phyloP scores from a whole-genome alignment of 305 asterid genomes.

The Solanum hybrid region DNA sequence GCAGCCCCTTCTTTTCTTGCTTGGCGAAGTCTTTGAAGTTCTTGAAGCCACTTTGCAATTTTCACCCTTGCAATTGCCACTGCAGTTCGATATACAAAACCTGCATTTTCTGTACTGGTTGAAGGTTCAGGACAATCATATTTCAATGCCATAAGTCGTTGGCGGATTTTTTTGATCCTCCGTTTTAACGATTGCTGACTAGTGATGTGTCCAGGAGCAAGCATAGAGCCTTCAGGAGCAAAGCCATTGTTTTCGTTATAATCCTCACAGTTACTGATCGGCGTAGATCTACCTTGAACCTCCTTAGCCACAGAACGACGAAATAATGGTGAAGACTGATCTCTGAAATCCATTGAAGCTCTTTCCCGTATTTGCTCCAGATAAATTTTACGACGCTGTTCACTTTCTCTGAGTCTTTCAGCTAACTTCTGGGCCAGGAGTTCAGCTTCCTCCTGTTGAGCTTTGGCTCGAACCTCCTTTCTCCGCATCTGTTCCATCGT shows the following conservation, averaged over 20 bases:
- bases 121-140: constrained; percentile 86
- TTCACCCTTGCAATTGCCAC: constrained; percentile 85
- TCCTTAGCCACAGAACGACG: constrained; percentile 77
- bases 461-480: constrained; percentile 90
- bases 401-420: constrained; percentile 92
- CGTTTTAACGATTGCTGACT: constrained; percentile 65
- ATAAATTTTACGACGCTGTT: constrained; percentile 87
- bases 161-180: constrained; percentile 82
- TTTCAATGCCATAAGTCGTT: constrained; percentile 89
- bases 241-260: constrained; percentile 34
- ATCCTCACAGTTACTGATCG: constrained; percentile 49
- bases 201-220: constrained; percentile 35
- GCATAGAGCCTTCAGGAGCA: constrained; percentile 33
- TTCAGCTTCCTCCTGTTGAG: constrained; percentile 96
- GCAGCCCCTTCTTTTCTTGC: constrained; percentile 97
- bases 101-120: constrained; percentile 59
- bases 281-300: constrained; percentile 45
- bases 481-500: constrained; percentile 88
- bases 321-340: constrained; percentile 92
- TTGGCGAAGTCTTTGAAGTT: constrained; percentile 89
- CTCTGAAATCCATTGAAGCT: constrained; percentile 99
- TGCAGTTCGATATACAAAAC: constrained; percentile 80
- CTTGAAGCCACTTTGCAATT: constrained; percentile 91
- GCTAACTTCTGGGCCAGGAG: constrained; percentile 94
- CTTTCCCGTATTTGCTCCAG: constrained; percentile 95